phyloP scores from a whole-genome alignment of 495 filamentous ascomycete species.

The Thozetella sp. region DNA sequence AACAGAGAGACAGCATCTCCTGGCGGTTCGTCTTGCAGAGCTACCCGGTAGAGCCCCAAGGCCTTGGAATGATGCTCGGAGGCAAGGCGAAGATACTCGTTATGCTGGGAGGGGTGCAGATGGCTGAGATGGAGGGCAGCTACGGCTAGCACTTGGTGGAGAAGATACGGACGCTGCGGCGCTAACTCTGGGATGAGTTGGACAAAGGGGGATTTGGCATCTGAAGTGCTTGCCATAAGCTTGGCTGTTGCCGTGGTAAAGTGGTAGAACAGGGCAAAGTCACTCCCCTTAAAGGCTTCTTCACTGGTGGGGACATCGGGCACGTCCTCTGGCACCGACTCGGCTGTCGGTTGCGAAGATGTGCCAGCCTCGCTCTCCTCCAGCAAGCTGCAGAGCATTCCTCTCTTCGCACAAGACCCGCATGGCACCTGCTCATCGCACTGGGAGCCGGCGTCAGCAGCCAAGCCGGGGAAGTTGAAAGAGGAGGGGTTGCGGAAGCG shows the following conservation, averaged over 20 bases:
- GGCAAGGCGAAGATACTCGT: slow-evolving; percentile 8
- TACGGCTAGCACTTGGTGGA: slow-evolving; percentile 20
- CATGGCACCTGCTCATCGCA: slow-evolving; percentile 6
- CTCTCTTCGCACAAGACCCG: not conserved
- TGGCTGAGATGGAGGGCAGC: slow-evolving; percentile 16
- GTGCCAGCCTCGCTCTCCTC: not conserved
- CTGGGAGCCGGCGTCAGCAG: not conserved
- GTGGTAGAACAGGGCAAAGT: slow-evolving; percentile 5
- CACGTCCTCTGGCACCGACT: too few species aligned
- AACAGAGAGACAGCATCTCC: slow-evolving; percentile 18
- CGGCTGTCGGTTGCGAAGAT: not conserved
- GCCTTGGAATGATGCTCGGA: slow-evolving; percentile 19
- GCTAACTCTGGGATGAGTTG: slow-evolving; percentile 11
- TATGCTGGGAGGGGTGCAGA: slow-evolving; percentile 2
- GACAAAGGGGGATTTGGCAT: not conserved
- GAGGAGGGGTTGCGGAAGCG: too few species aligned
- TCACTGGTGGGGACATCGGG: not conserved
- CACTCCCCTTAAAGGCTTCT: not conserved
- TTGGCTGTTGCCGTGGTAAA: not conserved
- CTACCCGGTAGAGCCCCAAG: slow-evolving; percentile 19
- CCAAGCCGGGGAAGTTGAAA: not conserved
- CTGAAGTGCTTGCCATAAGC: not conserved
- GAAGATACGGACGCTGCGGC: slow-evolving; percentile 17
- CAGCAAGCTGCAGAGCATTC: not conserved
- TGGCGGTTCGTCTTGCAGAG: slow-evolving; percentile 7